Conservation (phyloP, 2,329 filamentous ascomycete genomes). For the Fusarium avenaceum region DNA sequence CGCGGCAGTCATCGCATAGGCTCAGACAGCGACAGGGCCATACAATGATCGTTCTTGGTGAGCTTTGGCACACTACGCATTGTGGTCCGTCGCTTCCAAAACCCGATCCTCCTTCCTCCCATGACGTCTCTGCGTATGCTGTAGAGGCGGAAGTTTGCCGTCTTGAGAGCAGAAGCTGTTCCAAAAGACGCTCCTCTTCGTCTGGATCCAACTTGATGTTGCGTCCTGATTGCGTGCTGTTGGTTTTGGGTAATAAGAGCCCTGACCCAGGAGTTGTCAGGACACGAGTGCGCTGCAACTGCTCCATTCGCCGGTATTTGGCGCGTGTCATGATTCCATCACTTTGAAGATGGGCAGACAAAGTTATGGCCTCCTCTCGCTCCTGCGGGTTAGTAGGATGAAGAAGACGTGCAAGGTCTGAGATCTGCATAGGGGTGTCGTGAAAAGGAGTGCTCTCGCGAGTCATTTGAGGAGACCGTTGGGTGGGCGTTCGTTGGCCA, state of each 20-base stretch:
- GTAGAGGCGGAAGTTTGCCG: slow-evolving; percentile 51
- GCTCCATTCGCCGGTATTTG: slow-evolving; percentile 76
- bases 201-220: slow-evolving; percentile 63
- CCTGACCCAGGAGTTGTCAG: slow-evolving; percentile 53
- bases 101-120: slow-evolving; percentile 79
- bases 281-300: slow-evolving; percentile 77
- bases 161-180: slow-evolving; percentile 70
- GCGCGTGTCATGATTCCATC: slow-evolving; percentile 84
- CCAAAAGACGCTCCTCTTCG: slow-evolving; percentile 72
- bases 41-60: slow-evolving; percentile 88
- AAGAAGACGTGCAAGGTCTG: slow-evolving; percentile 82
- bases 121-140: slow-evolving; percentile 57
- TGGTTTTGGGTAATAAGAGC: slow-evolving; percentile 31
- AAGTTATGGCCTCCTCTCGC: slow-evolving; percentile 81
- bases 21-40: slow-evolving; percentile 97
- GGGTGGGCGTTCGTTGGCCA: slow-evolving; percentile 80
- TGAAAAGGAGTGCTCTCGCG: slow-evolving; percentile 69
- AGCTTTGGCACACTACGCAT: slow-evolving; percentile 92
- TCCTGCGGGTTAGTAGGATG: slow-evolving; percentile 84
- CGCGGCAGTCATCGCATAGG: slow-evolving; percentile 93
- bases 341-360: slow-evolving; percentile 83
- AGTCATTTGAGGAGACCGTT: slow-evolving; percentile 63
- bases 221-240: slow-evolving; percentile 33
- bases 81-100: slow-evolving; percentile 80
- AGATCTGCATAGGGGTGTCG: slow-evolving; percentile 74